Evolutionary conservation across 139 green algal species (phyloP).

Genomic region (Dunaliella primolecta): DNA sequence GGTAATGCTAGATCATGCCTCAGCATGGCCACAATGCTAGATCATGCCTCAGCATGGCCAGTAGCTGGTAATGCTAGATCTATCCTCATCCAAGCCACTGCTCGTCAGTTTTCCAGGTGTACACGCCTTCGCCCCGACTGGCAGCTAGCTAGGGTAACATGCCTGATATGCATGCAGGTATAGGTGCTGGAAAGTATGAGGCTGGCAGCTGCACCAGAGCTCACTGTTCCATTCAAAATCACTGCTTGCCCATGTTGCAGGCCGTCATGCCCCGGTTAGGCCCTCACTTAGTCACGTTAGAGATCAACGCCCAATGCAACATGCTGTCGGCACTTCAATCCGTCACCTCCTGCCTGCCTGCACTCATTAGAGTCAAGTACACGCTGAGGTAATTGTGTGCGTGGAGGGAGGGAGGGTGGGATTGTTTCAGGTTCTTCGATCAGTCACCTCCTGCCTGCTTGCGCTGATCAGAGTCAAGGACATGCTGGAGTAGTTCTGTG

Average conservation of each 20-base stretch:
- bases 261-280: neutral
- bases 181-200: too few relatives aligned
- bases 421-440: neutral
- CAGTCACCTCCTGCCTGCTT: neutral
- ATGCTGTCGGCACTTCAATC: constrained; percentile 13
- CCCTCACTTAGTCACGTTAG: neutral
- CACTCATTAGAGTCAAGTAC: constrained; percentile 1
- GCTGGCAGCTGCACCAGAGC: too few relatives aligned
- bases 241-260: constrained; percentile 3
- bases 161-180: too few relatives aligned
- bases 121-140: too few relatives aligned
- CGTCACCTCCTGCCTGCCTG: neutral
- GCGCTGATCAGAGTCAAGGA: neutral
- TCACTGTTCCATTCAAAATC: too few relatives aligned
- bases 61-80: too few relatives aligned
- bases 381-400: constrained; percentile 6
- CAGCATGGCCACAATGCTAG: too few relatives aligned
- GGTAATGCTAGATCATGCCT: too few relatives aligned
- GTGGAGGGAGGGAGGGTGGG: neutral
- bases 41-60: too few relatives aligned
- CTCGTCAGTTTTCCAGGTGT: too few relatives aligned
- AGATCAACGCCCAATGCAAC: constrained; percentile 22
- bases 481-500: neutral
- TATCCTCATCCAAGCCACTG: too few relatives aligned
- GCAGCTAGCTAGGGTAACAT: too few relatives aligned